These are phyloP conservation scores for Chloranthus sessilifolius DNA, from an alignment of 164 flowering plant species.

Conservation along the genomic window DNA sequence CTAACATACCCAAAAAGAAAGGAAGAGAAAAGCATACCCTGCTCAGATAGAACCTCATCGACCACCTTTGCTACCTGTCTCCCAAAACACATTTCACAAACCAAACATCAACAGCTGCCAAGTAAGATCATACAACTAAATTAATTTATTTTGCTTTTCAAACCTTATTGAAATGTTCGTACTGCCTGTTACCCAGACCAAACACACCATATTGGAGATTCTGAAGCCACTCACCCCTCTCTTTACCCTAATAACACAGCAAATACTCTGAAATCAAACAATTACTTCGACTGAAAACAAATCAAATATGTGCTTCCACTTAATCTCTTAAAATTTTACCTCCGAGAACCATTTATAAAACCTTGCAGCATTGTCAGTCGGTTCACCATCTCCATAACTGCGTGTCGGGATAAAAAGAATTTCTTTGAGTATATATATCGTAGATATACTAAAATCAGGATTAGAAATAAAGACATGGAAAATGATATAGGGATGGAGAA, in stretches of 20 bases:
- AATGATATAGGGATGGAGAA: conserved; percentile 15
- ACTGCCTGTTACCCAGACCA: conserved; percentile 94
- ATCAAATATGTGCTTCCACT: background rate
- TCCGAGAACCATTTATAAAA: conserved; percentile 37
- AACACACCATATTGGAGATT: conserved; percentile 71
- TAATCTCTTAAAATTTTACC: conserved; percentile 28
- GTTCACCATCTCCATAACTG: conserved; percentile 28
- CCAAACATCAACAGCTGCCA: conserved; percentile 6
- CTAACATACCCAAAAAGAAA: too few relatives aligned
- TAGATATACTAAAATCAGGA: too few relatives aligned
- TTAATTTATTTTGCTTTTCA: background rate
- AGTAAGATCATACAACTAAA: background rate
- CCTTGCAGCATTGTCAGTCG: conserved; percentile 16
- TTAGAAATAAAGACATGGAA: too few relatives aligned
- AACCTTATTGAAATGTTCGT: conserved; percentile 98
- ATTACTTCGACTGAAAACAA: background rate
- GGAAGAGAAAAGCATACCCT: conserved; percentile 45
- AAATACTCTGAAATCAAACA: conserved; percentile 8
- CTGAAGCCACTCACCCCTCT: conserved; percentile 56
- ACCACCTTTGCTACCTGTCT: conserved; percentile 76
- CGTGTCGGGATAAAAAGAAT: too few relatives aligned
- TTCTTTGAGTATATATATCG: too few relatives aligned
- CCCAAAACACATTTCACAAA: conserved; percentile 9
- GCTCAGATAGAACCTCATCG: conserved; percentile 58
- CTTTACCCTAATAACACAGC: conserved; percentile 47